These are phyloP conservation scores for Claviceps humidiphila DNA, from an alignment of 2,329 filamentous ascomycete species.

Conservation along the genomic window DNA sequence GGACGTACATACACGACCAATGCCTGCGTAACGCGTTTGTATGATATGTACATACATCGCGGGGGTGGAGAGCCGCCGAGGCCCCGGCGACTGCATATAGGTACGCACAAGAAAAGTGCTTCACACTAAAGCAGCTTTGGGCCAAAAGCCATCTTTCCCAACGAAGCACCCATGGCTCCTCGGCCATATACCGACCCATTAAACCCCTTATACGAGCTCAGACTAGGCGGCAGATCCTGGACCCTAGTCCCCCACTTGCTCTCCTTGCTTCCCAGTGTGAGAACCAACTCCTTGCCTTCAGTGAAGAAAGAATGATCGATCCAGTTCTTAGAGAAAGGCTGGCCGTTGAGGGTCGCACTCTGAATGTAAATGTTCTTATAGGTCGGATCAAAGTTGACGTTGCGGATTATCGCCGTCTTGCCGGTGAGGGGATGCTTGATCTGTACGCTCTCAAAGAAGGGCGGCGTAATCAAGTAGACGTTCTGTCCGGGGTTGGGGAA, in stretches of 20 bases:
- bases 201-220: constrained; percentile 23
- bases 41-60: no score
- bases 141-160: neutral
- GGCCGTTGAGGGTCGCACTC: constrained; percentile 47
- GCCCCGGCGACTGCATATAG: no score
- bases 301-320: constrained; percentile 54
- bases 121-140: neutral
- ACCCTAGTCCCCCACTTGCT: constrained; percentile 49
- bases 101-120: neutral
- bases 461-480: constrained; percentile 58
- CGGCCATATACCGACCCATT: neutral
- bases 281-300: constrained; percentile 49
- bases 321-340: constrained; percentile 51
- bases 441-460: constrained; percentile 49
- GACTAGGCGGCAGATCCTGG: constrained; percentile 49
- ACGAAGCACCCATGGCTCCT: neutral
- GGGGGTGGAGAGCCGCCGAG: no score
- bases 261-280: constrained; percentile 46
- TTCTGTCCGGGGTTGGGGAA: constrained; percentile 57
- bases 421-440: constrained; percentile 44
- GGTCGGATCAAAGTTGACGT: constrained; percentile 45
- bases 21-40: no score
- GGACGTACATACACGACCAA: no score
- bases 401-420: constrained; percentile 45
- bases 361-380: constrained; percentile 52